Evolutionary conservation across 1,284 basidiomycete genomes (phyloP), one percentile per base, ranked within the genome.

Genomic region (Coriolopsis trogii): DNA sequence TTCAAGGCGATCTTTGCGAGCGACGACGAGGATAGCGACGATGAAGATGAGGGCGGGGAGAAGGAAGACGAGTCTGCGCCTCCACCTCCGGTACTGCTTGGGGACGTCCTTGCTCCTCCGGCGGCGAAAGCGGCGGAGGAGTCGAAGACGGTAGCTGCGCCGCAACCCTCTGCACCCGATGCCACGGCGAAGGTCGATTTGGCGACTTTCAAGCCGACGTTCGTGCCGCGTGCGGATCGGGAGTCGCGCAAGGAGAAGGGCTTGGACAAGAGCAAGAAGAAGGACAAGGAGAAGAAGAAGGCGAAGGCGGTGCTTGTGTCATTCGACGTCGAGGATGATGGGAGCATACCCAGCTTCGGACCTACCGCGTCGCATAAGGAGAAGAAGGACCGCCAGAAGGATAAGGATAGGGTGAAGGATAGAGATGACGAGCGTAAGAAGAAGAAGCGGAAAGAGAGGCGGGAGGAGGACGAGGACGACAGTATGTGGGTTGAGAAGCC

Each of bases 1-100:
- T 98, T 98, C 79, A 96, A 96, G 68, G 93, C 93, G 1, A 95
- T 95, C 55, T 95, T 95, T 67, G 92, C 91, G 6, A 92, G 89
- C 66, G 93, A 95, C 56, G 90, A 91, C 43, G 91, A 93, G 63
- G 87, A 87, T 41, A 85, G 83, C 18, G 88, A 85, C 16, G 83
- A 83, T 1, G 89, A 89, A 3, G 77, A 74, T 2, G 75, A 70
- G 13, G 65, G 56, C 7, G 31, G 36, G 20, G 26, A 15, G n/a
- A 20, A 28, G 6, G 33, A 29, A n/a, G 28, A 24, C 37, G 15
- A 16, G 36, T 6, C 40, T 23, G 8, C n/a, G 33, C 33, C n/a
- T 13, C 33, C 33, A 3, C 13, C 20, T 7, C 2, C 33, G 15
- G 60, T 66, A 3, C 42, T 54, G 3, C 59, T 58, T 18, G 46